A percentile compares a stretch with the other conserved stretches of the same genome.
Evolutionary conservation across 257 asterid genomes (phyloP).

Genomic region (Jaltomata sinuosa): DNA sequence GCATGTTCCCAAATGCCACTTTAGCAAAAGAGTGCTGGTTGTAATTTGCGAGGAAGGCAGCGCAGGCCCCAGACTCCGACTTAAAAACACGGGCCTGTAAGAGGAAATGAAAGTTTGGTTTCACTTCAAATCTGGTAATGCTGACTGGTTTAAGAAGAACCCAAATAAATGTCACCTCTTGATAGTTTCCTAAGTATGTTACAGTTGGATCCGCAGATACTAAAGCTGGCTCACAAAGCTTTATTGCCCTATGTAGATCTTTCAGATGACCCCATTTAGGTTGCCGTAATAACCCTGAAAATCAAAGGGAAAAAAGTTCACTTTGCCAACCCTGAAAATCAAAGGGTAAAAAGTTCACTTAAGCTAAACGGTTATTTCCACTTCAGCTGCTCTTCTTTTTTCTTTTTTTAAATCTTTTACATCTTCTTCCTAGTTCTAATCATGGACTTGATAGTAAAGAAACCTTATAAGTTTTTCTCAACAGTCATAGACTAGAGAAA

Average conservation of each 20-base stretch:
- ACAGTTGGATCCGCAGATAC: slow-evolving; percentile 63
- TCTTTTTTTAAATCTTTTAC: not conserved
- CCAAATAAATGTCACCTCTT: slow-evolving; percentile 53
- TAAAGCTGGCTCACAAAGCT: slow-evolving; percentile 93
- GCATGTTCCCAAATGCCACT: slow-evolving; percentile 60
- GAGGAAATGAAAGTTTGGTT: not conserved
- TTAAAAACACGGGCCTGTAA: slow-evolving; percentile 80
- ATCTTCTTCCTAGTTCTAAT: not conserved
- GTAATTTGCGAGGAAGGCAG: slow-evolving; percentile 90
- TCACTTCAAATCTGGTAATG: not conserved
- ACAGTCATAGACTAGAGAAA: not conserved
- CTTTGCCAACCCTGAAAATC: slow-evolving; percentile 41
- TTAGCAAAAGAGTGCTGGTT: slow-evolving; percentile 58
- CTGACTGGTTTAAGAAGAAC: slow-evolving; percentile 4
- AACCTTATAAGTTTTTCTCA: not conserved
- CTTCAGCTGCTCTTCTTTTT: not conserved
- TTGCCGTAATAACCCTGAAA: slow-evolving; percentile 60
- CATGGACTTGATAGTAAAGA: not conserved
- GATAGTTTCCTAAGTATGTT: slow-evolving; percentile 74
- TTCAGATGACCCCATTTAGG: slow-evolving; percentile 99
- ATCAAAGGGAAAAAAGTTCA: not conserved
- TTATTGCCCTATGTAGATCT: slow-evolving; percentile 94
- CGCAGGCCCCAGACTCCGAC: slow-evolving; percentile 64
- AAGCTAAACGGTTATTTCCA: not conserved
- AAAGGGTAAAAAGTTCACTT: not conserved